phyloP scores from a whole-genome alignment of 208 protist genomes.

The Acanthamoeba royreba region DNA sequence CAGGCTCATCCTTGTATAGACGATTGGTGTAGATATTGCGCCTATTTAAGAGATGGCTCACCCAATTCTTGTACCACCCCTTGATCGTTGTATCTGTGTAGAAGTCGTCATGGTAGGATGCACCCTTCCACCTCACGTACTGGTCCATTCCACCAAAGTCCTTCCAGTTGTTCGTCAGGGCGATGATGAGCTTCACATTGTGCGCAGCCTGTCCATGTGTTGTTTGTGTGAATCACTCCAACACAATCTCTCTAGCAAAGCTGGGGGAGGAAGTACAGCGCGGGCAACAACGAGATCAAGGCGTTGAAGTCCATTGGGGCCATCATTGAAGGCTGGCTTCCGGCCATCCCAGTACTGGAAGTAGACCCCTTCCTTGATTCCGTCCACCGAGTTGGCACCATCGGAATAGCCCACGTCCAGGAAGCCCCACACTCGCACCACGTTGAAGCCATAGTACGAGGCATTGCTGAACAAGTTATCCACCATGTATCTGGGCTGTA shows the following conservation, averaged over 20 bases:
- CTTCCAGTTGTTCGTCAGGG: conserved; percentile 18
- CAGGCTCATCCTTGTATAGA: conserved; percentile 27
- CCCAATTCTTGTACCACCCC: background rate
- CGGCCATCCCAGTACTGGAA: background rate
- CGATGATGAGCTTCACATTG: background rate
- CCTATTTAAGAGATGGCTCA: background rate
- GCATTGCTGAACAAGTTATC: background rate
- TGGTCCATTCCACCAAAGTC: conserved; percentile 22
- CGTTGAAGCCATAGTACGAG: background rate
- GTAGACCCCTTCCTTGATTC: background rate
- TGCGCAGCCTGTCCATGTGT: background rate
- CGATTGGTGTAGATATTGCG: background rate
- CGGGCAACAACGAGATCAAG: background rate
- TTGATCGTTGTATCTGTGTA: background rate
- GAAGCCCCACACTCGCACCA: conserved; percentile 29
- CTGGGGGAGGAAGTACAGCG: background rate
- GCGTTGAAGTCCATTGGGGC: background rate
- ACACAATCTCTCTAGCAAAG: too few species aligned
- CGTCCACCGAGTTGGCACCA: background rate
- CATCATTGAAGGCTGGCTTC: background rate
- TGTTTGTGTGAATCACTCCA: too few species aligned
- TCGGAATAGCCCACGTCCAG: background rate
- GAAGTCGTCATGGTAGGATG: background rate
- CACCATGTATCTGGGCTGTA: background rate
- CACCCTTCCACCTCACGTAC: background rate